Conservation (phyloP, 1,284 basidiomycete species). For the Clitocybe nebularis region DNA sequence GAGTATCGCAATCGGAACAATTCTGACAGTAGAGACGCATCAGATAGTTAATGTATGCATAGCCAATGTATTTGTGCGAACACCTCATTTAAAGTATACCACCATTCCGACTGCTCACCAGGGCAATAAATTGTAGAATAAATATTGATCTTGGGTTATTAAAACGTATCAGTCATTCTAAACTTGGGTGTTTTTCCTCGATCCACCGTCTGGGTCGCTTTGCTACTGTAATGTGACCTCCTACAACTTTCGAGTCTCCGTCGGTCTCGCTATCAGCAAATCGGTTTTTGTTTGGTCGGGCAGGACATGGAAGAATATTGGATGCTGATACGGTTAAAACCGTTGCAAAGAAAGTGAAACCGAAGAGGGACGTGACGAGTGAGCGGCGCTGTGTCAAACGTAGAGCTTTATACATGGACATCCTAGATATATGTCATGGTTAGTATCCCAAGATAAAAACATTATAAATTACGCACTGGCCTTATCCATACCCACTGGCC, state of each 20-base stretch:
- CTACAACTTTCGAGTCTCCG: constrained; percentile 20
- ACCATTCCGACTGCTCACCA: background rate
- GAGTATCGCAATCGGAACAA: constrained; percentile 46
- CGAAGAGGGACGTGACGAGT: constrained; percentile 75
- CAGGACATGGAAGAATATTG: constrained; percentile 73
- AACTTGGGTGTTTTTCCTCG: constrained; percentile 57
- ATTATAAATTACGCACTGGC: constrained; percentile 16
- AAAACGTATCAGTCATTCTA: constrained; percentile 12
- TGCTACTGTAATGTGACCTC: constrained; percentile 41
- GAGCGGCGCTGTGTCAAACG: constrained; percentile 67
- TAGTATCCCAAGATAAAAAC: background rate
- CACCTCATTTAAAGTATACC: constrained; percentile 4
- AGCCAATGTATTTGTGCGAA: constrained; percentile 20
- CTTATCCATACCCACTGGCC: constrained; percentile 26
- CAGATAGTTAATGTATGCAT: constrained; percentile 19
- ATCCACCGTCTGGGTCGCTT: constrained; percentile 77
- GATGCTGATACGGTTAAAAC: constrained; percentile 79
- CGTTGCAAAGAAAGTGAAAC: constrained; percentile 70
- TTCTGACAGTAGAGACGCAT: constrained; percentile 18
- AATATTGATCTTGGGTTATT: background rate
- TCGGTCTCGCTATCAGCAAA: constrained; percentile 49
- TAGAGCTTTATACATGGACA: constrained; percentile 53
- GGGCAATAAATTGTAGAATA: background rate
- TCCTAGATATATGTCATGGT: constrained; percentile 29
- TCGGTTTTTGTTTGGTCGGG: constrained; percentile 47